Base-by-base conservation (phyloP, 140 eudicot species). In the Stevia rebaudiana region DNA sequence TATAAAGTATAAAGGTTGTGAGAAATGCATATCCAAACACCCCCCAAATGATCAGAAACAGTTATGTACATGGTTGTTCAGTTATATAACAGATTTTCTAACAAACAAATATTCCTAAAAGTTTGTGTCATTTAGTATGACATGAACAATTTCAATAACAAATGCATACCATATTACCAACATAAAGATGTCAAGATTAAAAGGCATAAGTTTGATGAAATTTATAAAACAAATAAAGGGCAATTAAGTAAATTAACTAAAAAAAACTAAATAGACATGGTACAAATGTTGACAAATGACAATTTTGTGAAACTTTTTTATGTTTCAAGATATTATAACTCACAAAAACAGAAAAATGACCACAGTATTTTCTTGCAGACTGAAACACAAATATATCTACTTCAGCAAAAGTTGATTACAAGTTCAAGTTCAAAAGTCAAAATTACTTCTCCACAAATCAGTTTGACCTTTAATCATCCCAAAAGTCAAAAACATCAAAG, bases 401-500 rank as follows among this genome's bases (percentile, higher is more conserved):
- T 24, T 41, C 31, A 28, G 4, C 55, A 68, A 21, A 59, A 21
- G 23, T 37, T 42, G 49, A 62, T 13, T 53, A 33, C 36, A 44
- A 52, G 55, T 28, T 36, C 49, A 33, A 50, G 2, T 30, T 1
- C 15, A 18, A 25, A 59, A 13, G 46, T 49, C 61, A 56, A 65
- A 73, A 33, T 25, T 31, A 74, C 25, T 30, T 49, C 50, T 17
- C 31, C 11, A 39, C 48, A 13, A 50, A 55, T 46, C 54, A 7
- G 16, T 43, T 69, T 72, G 70, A 61, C 67, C 61, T 23, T 11
- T 23, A 24, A 57, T 23, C 11, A 69, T 54, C 64, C 51, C 5
- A 64, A 48, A 62, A 47, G 57, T 49, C 61, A 76, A 56, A 56
- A 70, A 36, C 6, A 22, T 1, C 49, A 62, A 62, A 28, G 44